Conservation (phyloP, 306 rosid genomes). For the Crataegus laevigata region DNA sequence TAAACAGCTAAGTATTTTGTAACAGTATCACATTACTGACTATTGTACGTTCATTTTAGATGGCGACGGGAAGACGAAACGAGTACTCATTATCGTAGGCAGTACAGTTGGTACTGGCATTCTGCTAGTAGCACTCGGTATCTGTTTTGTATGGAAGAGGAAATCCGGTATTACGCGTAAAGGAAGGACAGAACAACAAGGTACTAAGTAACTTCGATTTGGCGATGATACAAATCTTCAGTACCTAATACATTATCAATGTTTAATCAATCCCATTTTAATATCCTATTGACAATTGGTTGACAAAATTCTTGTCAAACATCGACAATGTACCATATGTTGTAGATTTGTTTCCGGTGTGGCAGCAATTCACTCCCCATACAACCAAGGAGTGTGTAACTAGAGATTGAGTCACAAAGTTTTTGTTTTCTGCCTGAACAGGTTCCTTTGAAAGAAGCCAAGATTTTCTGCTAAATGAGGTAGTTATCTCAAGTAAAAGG, state of each 20-base stretch:
- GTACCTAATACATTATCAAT: neutral
- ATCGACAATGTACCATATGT: neutral
- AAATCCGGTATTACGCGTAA: neutral
- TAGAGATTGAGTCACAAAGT: neutral
- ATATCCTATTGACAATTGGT: neutral
- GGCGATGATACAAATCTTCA: neutral
- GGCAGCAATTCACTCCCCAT: neutral
- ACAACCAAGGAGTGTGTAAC: neutral
- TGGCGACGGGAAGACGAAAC: conserved; percentile 17
- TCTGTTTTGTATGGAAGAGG: conserved; percentile 29
- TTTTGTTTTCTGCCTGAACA: conserved; percentile 15
- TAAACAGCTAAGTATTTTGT: neutral
- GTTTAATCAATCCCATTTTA: neutral
- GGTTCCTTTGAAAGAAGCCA: conserved; percentile 37
- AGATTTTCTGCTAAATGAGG: conserved; percentile 21
- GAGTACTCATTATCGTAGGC: conserved; percentile 21
- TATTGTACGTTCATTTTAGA: conserved; percentile 14
- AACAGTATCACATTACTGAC: neutral
- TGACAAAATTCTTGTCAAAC: neutral
- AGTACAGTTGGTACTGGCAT: conserved; percentile 28
- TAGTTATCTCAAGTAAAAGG: neutral
- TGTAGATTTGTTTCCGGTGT: neutral
- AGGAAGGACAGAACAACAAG: conserved; percentile 15
- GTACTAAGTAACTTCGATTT: conserved; percentile 12
- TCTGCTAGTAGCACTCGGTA: conserved; percentile 15